Conservation (phyloP, 2,329 filamentous ascomycete genomes). For the Coniochaeta sp. region DNA sequence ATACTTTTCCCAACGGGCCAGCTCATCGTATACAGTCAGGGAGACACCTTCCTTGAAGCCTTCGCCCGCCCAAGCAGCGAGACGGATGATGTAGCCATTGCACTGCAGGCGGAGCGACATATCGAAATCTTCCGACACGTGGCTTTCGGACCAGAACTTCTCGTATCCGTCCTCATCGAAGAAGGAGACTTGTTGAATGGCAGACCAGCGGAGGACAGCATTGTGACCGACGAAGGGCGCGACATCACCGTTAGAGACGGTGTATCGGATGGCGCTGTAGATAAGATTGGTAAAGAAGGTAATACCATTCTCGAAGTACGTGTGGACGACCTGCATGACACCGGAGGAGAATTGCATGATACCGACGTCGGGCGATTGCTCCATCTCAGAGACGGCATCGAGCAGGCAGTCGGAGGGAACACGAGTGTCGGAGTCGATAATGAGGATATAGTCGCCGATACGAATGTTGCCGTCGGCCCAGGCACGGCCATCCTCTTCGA, state of each 20-base stretch:
- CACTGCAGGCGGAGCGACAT: slow-evolving; percentile 73
- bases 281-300: slow-evolving; percentile 68
- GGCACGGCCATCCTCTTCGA: slow-evolving; percentile 61
- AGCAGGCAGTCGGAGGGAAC: slow-evolving; percentile 71
- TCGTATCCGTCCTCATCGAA: slow-evolving; percentile 63
- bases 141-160: slow-evolving; percentile 75
- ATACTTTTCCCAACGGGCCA: slow-evolving; percentile 82
- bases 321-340: slow-evolving; percentile 71
- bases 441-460: slow-evolving; percentile 72
- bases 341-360: slow-evolving; percentile 73
- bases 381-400: slow-evolving; percentile 76
- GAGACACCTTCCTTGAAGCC: slow-evolving; percentile 80
- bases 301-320: slow-evolving; percentile 64
- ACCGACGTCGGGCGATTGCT: slow-evolving; percentile 68
- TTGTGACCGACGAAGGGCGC: slow-evolving; percentile 79
- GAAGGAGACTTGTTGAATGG: slow-evolving; percentile 67
- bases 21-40: slow-evolving; percentile 75
- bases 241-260: slow-evolving; percentile 70
- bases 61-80: slow-evolving; percentile 66
- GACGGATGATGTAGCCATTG: slow-evolving; percentile 63
- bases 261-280: slow-evolving; percentile 69
- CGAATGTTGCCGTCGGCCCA: slow-evolving; percentile 84
- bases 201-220: slow-evolving; percentile 67
- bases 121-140: slow-evolving; percentile 76
- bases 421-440: slow-evolving; percentile 75